A percentile compares a stretch with the other conserved stretches of the same genome.
These are phyloP conservation scores for Rhododendron simsii DNA, from an alignment of 148 eudicot species.

Conservation along the genomic window DNA sequence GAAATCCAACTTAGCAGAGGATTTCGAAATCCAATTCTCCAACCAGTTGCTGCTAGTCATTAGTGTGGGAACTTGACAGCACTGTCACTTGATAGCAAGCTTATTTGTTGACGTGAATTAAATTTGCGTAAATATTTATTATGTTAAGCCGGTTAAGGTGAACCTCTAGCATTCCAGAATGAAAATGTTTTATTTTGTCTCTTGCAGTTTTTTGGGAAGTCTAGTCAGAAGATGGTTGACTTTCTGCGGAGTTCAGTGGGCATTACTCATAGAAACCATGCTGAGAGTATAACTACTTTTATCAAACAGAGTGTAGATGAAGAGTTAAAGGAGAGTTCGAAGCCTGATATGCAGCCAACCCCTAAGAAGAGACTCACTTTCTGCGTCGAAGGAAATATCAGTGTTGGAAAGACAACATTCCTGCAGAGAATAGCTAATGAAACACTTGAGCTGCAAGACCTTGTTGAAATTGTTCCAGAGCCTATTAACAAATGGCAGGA, in stretches of 20 bases:
- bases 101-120: neutral
- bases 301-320: conserved; percentile 83
- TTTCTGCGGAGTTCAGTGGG: conserved; percentile 79
- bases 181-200: neutral
- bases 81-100: neutral
- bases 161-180: neutral
- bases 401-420: conserved; percentile 92
- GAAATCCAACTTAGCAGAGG: neutral
- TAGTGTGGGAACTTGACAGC: neutral
- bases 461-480: conserved; percentile 94
- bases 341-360: conserved; percentile 24
- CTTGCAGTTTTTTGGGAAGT: conserved; percentile 71
- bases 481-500: conserved; percentile 94
- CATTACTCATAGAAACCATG: conserved; percentile 83
- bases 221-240: conserved; percentile 83
- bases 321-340: conserved; percentile 55
- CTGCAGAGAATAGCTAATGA: conserved; percentile 93
- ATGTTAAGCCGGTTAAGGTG: neutral
- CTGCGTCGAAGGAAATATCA: conserved; percentile 95
- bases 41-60: neutral
- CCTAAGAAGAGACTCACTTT: conserved; percentile 72
- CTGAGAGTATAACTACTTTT: conserved; percentile 84
- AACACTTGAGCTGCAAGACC: conserved; percentile 86
- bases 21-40: neutral
- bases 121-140: neutral